phyloP scores from a whole-genome alignment of 2,329 filamentous ascomycete genomes.

The Colletotrichum sp. region DNA sequence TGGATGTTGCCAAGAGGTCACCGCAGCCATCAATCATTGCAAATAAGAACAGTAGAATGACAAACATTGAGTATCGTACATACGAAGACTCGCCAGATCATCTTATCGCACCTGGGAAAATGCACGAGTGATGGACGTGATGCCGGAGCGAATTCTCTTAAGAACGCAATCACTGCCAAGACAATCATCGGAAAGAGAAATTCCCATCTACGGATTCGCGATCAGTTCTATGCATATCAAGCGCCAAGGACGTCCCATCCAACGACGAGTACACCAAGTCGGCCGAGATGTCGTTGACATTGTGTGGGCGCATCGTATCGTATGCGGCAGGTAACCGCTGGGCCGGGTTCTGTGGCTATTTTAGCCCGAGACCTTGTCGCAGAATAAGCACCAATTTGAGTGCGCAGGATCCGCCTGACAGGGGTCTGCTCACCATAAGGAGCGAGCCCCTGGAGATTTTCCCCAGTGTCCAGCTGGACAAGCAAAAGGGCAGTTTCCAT shows the following conservation, averaged over 20 bases:
- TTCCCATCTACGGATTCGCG: not conserved
- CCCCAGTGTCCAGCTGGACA: not conserved
- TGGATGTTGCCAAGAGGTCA: not conserved
- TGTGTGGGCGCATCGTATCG: not conserved
- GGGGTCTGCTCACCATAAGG: not conserved
- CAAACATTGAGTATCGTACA: not conserved
- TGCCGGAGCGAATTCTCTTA: not conserved
- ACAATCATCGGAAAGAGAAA: not conserved
- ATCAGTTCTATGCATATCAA: not conserved
- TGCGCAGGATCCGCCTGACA: constrained; percentile 5
- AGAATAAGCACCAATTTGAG: constrained; percentile 10
- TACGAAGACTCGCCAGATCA: not conserved
- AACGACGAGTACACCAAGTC: not conserved
- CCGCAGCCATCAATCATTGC: not conserved
- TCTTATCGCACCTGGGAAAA: not conserved
- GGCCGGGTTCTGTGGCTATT: constrained; percentile 13
- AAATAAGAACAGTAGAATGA: too few species aligned
- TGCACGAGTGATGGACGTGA: not conserved
- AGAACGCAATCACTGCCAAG: not conserved
- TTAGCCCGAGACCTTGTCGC: constrained; percentile 16
- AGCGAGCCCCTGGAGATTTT: not conserved
- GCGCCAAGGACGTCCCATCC: not conserved
- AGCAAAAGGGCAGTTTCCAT: not conserved
- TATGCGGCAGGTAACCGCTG: constrained; percentile 4
- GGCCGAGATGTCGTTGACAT: not conserved